Evolutionary conservation across 495 filamentous ascomycete species (phyloP), one percentile per base, ranked within the genome.

Genomic region (Talaromyces liani): DNA sequence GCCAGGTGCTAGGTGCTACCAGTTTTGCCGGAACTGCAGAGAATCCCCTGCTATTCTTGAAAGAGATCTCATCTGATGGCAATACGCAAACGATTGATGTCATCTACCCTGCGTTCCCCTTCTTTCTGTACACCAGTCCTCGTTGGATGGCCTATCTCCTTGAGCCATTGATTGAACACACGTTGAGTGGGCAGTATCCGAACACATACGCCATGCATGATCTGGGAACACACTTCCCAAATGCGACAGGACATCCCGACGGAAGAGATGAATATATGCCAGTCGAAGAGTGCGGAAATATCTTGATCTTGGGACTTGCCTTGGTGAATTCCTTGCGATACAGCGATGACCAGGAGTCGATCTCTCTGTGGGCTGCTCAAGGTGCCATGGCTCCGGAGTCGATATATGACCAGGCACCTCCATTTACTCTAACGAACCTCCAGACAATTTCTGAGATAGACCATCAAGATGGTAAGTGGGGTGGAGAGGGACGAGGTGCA

Each of bases 71-170:
- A 2, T 94, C 91, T 2, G 91, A 96, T 69, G 93, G 93, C 2
- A 97, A 98, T 70, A 89, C 88, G 76, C 92, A 98, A 68, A 98
- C 93, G 1, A 92, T 98, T 31, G 93, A 98, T 79, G 92, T 98
- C 69, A 97, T 98, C 69, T 98, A 96, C 81, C 93, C 93, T 0
- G 82, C 92, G 1, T 96, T 93, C 73, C 91, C 93, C 0, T 98
- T 97, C 80, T 97, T 96, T 79, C 67, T 96, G 47, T 98, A 98
- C 69, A 96, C 92, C 36, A 94, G 95, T 71, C 93, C 93, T 6
- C 81, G 86, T 33, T 98, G 93, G 93, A 77, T 95, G 66, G 91
- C 90, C 6, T 96, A 96, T 70, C 78, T 97, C 9, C 79, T 98
- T 0, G 92, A 97, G 72, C 93, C 93, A 1, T 73, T 97, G 47